Conservation (phyloP, 176 grass and related monocot genomes). For the Zoysia japonica region DNA sequence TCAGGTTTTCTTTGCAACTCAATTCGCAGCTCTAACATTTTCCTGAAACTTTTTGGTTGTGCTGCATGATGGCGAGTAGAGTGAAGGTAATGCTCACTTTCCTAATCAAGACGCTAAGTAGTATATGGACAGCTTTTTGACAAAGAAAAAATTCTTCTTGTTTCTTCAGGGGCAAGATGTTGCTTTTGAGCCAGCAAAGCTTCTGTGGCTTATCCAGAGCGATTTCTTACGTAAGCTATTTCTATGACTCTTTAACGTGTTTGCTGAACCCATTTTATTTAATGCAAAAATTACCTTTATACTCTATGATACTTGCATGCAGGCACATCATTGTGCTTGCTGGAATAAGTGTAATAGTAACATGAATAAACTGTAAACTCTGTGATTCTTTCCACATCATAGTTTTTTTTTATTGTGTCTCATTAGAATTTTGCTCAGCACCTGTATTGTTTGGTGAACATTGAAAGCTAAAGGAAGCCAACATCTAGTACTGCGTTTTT, state of each 20-base stretch:
- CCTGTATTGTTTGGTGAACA: not conserved
- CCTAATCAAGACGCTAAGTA: constrained; percentile 1
- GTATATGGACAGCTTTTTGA: constrained; percentile 1
- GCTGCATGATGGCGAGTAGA: constrained; percentile 48
- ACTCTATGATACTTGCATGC: not conserved
- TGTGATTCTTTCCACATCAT: constrained; percentile 1
- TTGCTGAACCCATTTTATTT: constrained; percentile 8
- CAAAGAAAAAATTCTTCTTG: not conserved
- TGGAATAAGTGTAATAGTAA: not conserved
- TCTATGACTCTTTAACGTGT: constrained; percentile 14
- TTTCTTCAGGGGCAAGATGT: constrained; percentile 85
- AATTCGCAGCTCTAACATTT: constrained; percentile 31
- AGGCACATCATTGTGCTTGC: not conserved
- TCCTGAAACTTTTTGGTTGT: constrained; percentile 19
- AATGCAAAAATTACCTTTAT: constrained; percentile 19
- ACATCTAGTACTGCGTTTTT: constrained; percentile 7
- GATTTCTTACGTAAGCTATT: constrained; percentile 94
- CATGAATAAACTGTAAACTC: not conserved
- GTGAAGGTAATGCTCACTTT: constrained; percentile 75
- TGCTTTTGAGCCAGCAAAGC: constrained; percentile 96
- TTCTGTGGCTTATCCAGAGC: constrained; percentile 98
- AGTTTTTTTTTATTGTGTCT: constrained; percentile 4
- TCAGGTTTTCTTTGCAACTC: not conserved
- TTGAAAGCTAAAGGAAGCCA: constrained; percentile 1
- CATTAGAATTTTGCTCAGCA: not conserved